A percentile compares a stretch with the other conserved stretches of the same genome.
Evolutionary conservation across 2,329 filamentous ascomycete species (phyloP).

Genomic region (Rugonectria rugulosa): DNA sequence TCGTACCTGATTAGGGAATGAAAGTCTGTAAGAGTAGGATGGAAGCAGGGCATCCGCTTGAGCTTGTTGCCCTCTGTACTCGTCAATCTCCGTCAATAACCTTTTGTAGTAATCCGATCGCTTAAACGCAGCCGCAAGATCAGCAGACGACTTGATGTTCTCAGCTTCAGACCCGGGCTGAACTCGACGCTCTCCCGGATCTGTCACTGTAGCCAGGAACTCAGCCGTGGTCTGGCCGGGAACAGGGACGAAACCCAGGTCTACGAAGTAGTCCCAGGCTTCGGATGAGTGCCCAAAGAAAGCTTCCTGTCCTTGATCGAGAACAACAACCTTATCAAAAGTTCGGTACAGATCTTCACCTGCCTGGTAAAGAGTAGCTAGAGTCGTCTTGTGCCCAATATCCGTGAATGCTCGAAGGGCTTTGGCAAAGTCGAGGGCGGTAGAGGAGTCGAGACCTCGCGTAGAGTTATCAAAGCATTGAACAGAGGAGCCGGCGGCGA

Average conservation of each 20-base stretch:
- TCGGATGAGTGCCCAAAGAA: conserved; percentile 67
- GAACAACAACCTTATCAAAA: conserved; percentile 83
- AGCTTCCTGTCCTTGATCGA: conserved; percentile 73
- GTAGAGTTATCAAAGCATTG: conserved; percentile 45
- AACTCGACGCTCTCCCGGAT: conserved; percentile 44
- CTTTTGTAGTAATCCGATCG: too few species aligned
- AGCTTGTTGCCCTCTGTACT: too few species aligned
- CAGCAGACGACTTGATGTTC: too few species aligned
- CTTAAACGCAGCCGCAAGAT: too few species aligned
- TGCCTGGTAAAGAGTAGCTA: conserved; percentile 53
- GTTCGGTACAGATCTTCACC: conserved; percentile 53
- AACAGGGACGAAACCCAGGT: conserved; percentile 60
- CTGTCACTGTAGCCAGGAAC: conserved; percentile 66
- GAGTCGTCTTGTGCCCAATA: conserved; percentile 67
- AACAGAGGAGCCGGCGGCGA: conserved; percentile 58
- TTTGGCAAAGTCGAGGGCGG: conserved; percentile 70
- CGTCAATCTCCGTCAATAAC: too few species aligned
- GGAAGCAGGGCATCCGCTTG: too few species aligned
- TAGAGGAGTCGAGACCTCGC: conserved; percentile 41
- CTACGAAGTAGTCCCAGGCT: conserved; percentile 68
- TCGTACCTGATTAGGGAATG: too few species aligned
- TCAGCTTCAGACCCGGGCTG: conserved; percentile 41
- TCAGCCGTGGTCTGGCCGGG: conserved; percentile 65
- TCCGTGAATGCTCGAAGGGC: conserved; percentile 78
- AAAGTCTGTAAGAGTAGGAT: too few species aligned